Evolutionary conservation across 768 basidiomycete genomes (phyloP), one percentile per base, ranked within the genome.

Genomic region (Sutorius australiensis): DNA sequence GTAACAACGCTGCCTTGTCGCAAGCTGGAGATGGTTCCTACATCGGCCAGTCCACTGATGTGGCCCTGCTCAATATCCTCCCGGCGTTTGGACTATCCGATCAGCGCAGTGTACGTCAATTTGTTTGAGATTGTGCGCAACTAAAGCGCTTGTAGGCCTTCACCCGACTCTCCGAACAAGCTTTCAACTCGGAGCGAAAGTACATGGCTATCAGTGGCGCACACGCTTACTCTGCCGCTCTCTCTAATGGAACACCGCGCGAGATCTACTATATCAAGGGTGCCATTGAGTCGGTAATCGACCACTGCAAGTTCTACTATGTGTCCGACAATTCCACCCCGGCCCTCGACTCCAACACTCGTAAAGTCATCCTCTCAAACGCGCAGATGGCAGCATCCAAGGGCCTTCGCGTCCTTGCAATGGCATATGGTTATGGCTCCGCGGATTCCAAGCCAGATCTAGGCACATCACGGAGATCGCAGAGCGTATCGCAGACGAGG

Each of bases 171-270:
- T 80, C 80, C 10, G 95, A 98, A 66, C 80, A 83, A 43, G 84
- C 95, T 0, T 98, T 98, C 80, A 92, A 80, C 68, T 98, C 95
- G 16, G 95, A 98, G 56, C 80, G 84, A 53, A 98, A 98, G 69
- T 92, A 80, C 68, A 97, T 98, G 91, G 89, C 89, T 13, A 84
- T 98, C 55, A 86, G 84, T 46, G 95, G 95, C 11, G 68, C 81
- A 10, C 83, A 91, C 62, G 39, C 64, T 7, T 45, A 70, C 13
- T 61, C 73, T 45, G 61, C 61, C 19, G 58, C 65, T 6, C 43
- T 60, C 16, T 67, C 66, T 39, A 65, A 61, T 27, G 59, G 71
- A 11, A 67, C 70, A 16, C 64, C 75, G 6, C 77, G 83, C 12
- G 93, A 95, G 64, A 81, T 88, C 69, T 89, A 87, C 68, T 95